phyloP scores from a whole-genome alignment of 2,329 filamentous ascomycete species.

The Paracoccidioides brasiliensis region DNA sequence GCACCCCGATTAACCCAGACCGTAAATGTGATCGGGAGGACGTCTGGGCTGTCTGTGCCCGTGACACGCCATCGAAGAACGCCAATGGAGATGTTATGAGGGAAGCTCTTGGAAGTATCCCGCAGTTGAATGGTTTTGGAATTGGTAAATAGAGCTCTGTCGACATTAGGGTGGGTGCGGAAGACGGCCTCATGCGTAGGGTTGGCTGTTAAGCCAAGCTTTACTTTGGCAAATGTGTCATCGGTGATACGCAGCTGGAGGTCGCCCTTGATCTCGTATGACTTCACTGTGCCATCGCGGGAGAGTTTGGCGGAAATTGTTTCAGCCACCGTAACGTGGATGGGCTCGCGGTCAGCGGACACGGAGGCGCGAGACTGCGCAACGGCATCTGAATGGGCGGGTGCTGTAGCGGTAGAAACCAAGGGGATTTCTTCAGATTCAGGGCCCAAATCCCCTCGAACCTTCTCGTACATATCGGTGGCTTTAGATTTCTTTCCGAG shows the following conservation, averaged over 20 bases:
- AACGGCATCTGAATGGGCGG: slow-evolving; percentile 37
- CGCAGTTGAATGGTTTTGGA: slow-evolving; percentile 79
- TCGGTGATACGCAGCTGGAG: slow-evolving; percentile 84
- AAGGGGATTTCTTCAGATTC: slow-evolving; percentile 69
- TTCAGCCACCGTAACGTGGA: slow-evolving; percentile 80
- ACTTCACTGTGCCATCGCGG: slow-evolving; percentile 74
- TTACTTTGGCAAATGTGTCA: slow-evolving; percentile 78
- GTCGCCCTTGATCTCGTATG: slow-evolving; percentile 81
- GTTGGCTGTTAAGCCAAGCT: slow-evolving; percentile 63
- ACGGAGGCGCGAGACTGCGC: slow-evolving; percentile 48
- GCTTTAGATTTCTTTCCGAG: slow-evolving; percentile 98
- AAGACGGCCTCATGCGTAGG: slow-evolving; percentile 78
- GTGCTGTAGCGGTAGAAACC: slow-evolving; percentile 44
- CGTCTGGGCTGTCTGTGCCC: slow-evolving; percentile 63
- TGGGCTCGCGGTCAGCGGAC: slow-evolving; percentile 64
- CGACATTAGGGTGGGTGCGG: slow-evolving; percentile 91
- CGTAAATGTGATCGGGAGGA: slow-evolving; percentile 87
- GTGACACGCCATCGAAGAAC: slow-evolving; percentile 81
- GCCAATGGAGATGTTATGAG: slow-evolving; percentile 82
- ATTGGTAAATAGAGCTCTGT: slow-evolving; percentile 73
- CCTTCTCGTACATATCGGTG: slow-evolving; percentile 92
- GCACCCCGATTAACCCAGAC: slow-evolving; percentile 92
- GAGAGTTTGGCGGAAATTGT: slow-evolving; percentile 81
- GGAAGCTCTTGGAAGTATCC: slow-evolving; percentile 78
- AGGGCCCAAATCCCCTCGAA: slow-evolving; percentile 78